Percentiles rank a stretch among this genome's conserved stretches.
These are phyloP conservation scores for Metschnikowia aberdeeniae DNA, from an alignment of 805 yeast genomes.

Conservation along the genomic window DNA sequence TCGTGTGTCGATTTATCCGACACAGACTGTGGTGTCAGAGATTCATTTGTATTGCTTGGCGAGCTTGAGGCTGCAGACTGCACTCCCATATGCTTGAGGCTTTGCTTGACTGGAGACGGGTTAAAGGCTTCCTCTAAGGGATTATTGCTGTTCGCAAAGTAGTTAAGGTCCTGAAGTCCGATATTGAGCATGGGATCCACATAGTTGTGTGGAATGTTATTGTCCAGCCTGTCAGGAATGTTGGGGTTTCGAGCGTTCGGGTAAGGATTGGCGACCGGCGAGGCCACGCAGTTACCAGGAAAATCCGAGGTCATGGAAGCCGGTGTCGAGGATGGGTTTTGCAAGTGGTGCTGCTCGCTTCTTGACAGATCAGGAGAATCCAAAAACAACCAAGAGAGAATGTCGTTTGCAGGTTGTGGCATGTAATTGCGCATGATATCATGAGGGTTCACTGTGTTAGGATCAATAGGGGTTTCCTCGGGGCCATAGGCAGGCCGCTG, in stretches of 20 bases:
- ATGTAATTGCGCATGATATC: constrained; percentile 1
- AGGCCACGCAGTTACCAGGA: background rate
- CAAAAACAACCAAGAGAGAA: constrained; percentile 34
- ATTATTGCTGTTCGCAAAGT: constrained; percentile 34
- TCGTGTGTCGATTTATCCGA: constrained; percentile 11
- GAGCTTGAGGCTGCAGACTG: constrained; percentile 28
- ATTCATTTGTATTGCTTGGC: constrained; percentile 30
- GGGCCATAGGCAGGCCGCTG: background rate
- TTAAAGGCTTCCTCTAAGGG: constrained; percentile 37
- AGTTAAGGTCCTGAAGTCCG: constrained; percentile 35
- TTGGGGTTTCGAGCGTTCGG: background rate
- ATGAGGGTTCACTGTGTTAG: constrained; percentile 2
- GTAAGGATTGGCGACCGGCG: background rate
- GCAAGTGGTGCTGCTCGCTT: background rate
- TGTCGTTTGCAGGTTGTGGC: constrained; percentile 34
- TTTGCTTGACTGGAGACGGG: constrained; percentile 3
- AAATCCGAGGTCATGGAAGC: background rate
- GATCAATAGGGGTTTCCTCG: background rate
- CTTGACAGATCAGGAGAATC: constrained; percentile 6
- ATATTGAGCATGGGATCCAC: constrained; percentile 14
- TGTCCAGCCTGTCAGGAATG: background rate
- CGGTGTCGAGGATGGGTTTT: background rate
- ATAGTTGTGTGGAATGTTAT: background rate
- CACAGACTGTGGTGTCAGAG: constrained; percentile 16
- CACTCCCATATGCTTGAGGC: background rate